Base-by-base conservation (phyloP, 768 basidiomycete genomes). In the Suillus ampliporus region DNA sequence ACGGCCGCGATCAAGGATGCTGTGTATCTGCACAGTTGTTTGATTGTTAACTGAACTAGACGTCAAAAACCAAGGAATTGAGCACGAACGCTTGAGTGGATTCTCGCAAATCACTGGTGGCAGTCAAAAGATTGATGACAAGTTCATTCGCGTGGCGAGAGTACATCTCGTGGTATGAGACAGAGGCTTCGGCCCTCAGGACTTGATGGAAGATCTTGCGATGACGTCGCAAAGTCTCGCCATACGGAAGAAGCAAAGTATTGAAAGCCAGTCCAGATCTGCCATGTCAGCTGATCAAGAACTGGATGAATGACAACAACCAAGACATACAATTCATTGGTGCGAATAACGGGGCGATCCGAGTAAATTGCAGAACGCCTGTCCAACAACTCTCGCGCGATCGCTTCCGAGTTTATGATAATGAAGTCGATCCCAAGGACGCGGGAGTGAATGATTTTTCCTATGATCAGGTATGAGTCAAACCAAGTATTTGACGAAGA, bases 381-480 rank as follows among this genome's bases (percentile, higher is more conserved):
- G 40, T n/a, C 57, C 17, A 58, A 41, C n/a, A 58, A 43, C 19
- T n/a, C 57, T 23, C 41, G 40, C 41, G 57, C 57, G 17, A 58
- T 28, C 11, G n/a, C 26, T 37, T 34, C 57, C 28, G 37, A 41
- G 43, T 44, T 58, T 13, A 58, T 46, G 57, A 58, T 11, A 6
- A 58, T 11, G 19, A 38, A 43, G 28, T 58, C 37, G 13, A 38
- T 35, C 13, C 57, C 57, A 58, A 58, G 41, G 38, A 58, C 13
- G 44, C 57, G 57, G 44, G 57, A 26, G 57, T 58, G 28, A 21
- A 58, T 28, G 10, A 58, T 11, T 8, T 23, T 44, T 38, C 41
- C 54, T 61, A 28, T 28, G 46, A 26, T 40, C 21, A 58, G 5
- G n/a, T 40, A 46, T 31, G 6, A 31, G 6, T 31, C 31, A 21